Evolutionary conservation across 495 filamentous ascomycete species (phyloP).

Genomic region (Pyrenula aspistea): DNA sequence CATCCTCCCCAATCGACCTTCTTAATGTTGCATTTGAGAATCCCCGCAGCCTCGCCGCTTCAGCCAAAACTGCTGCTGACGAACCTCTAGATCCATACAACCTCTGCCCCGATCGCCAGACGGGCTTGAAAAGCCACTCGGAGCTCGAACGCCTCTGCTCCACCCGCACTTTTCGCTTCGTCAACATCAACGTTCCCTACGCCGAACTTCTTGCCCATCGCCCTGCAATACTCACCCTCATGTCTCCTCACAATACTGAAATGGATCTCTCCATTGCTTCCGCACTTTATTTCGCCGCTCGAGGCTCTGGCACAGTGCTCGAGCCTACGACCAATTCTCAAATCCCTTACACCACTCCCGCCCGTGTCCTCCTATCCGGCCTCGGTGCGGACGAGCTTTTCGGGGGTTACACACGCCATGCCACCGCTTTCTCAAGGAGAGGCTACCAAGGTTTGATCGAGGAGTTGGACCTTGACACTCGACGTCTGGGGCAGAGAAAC

Average conservation of each 20-base stretch:
- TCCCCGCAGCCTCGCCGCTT: conserved; percentile 51
- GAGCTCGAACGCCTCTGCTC: conserved; percentile 68
- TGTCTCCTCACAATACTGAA: conserved; percentile 89
- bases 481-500: conserved; percentile 81
- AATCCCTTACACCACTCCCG: conserved; percentile 48
- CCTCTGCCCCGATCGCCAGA: conserved; percentile 78
- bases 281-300: conserved; percentile 86
- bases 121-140: conserved; percentile 60
- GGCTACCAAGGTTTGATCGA: conserved; percentile 62
- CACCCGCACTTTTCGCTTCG: conserved; percentile 63
- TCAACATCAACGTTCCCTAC: conserved; percentile 76
- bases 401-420: conserved; percentile 81
- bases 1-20: conserved; percentile 61
- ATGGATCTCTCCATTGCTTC: conserved; percentile 97
- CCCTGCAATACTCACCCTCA: conserved; percentile 55
- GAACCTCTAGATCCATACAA: conserved; percentile 48
- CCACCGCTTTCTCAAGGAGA: conserved; percentile 53
- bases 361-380: conserved; percentile 80
- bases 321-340: conserved; percentile 3
- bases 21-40: conserved; percentile 98
- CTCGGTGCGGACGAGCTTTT: conserved; percentile 96
- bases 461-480: conserved; percentile 79
- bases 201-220: conserved; percentile 60
- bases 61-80: conserved; percentile 11
- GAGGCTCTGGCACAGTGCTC: conserved; percentile 47